phyloP scores from a whole-genome alignment of 2,329 filamentous ascomycete genomes.

The Verticillium klebahnii region DNA sequence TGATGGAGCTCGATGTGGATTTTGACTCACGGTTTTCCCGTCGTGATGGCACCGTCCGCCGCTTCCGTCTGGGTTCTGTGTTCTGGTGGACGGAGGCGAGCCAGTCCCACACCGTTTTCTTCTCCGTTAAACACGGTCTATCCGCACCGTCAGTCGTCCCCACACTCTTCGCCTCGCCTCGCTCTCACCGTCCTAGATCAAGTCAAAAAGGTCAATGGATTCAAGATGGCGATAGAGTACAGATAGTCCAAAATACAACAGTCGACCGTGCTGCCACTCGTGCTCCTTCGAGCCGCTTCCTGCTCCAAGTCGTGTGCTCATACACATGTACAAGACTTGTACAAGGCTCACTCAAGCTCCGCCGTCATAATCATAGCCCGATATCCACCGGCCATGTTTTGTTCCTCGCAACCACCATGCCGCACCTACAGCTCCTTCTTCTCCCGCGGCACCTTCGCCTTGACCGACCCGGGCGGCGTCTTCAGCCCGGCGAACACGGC shows the following conservation, averaged over 20 bases:
- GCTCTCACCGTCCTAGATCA: too few relatives aligned
- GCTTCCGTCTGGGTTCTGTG: not conserved
- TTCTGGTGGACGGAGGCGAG: not conserved
- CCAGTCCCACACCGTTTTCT: not conserved
- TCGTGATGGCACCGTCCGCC: not conserved
- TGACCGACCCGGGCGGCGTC: slow-evolving; percentile 45
- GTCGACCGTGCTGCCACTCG: not conserved
- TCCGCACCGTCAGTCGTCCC: not conserved
- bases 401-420: not conserved
- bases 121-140: not conserved
- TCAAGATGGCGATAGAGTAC: not conserved
- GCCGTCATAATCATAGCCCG: not conserved
- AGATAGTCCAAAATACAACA: too few relatives aligned
- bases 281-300: not conserved
- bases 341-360: not conserved
- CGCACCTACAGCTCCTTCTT: slow-evolving; percentile 8
- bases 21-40: not conserved
- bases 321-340: not conserved
- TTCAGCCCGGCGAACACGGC: slow-evolving; percentile 70
- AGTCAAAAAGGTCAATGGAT: not conserved
- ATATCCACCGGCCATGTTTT: not conserved
- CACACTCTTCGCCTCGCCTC: not conserved
- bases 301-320: not conserved
- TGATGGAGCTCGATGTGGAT: not conserved
- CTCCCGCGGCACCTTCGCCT: slow-evolving; percentile 16